Evolutionary conservation across 352 stramenopile species (phyloP).

Genomic region (Pythium grandisporangium): DNA sequence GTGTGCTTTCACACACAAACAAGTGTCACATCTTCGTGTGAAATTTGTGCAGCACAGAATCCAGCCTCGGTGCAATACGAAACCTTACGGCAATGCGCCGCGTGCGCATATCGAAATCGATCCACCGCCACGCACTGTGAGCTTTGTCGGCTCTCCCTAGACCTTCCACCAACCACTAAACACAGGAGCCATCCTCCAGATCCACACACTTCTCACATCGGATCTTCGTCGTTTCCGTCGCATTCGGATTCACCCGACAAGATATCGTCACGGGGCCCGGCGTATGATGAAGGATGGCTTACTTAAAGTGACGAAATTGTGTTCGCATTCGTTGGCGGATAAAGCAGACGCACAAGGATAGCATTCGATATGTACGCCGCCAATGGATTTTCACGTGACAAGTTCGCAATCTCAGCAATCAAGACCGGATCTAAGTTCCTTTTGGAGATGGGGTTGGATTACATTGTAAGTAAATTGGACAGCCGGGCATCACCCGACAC

Average conservation of each 20-base stretch:
- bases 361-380: no score
- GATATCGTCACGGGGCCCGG: no score
- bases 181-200: not conserved
- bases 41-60: conserved; percentile 73
- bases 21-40: conserved; percentile 26
- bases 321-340: no score
- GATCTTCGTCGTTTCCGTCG: not conserved
- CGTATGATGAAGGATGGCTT: conserved; percentile 34
- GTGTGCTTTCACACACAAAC: conserved; percentile 71
- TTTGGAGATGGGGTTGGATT: no score
- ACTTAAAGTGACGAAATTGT: not conserved
- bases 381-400: no score
- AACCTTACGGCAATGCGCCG: conserved; percentile 43
- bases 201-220: conserved; percentile 5
- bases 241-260: not conserved
- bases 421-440: no score
- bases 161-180: not conserved
- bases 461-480: no score
- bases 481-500: no score
- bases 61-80: conserved; percentile 39
- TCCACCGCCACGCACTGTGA: conserved; percentile 28
- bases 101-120: conserved; percentile 62
- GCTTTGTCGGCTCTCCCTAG: conserved; percentile 45
- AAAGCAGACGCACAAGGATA: no score
- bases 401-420: no score